phyloP scores from a whole-genome alignment of 495 filamentous ascomycete species.

The Penicillium dipodomyicola region DNA sequence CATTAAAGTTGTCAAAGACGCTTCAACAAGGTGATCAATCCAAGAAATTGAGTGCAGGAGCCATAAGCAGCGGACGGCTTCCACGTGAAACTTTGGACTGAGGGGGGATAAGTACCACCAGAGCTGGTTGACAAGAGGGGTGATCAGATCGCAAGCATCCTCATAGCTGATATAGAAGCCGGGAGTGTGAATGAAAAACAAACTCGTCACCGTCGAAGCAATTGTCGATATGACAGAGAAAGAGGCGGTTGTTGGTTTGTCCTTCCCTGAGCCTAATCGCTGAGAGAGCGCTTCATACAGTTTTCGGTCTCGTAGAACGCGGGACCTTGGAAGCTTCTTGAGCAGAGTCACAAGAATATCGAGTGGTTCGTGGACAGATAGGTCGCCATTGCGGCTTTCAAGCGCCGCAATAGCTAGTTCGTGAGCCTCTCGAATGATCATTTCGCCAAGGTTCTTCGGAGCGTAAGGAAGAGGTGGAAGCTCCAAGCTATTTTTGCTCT shows the following conservation, averaged over 20 bases:
- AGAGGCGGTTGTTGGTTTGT: slow-evolving; percentile 31
- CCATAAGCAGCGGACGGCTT: slow-evolving; percentile 84
- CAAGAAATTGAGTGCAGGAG: slow-evolving; percentile 68
- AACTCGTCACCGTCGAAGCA: slow-evolving; percentile 57
- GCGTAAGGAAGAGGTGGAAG: slow-evolving; percentile 55
- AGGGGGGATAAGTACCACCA: slow-evolving; percentile 79
- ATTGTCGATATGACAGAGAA: slow-evolving; percentile 56
- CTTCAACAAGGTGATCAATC: slow-evolving; percentile 66
- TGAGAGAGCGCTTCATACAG: slow-evolving; percentile 57
- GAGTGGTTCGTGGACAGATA: slow-evolving; percentile 40
- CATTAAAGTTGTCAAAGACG: slow-evolving; percentile 74
- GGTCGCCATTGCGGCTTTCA: slow-evolving; percentile 20
- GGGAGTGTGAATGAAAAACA: slow-evolving; percentile 53
- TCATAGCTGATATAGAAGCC: slow-evolving; percentile 51
- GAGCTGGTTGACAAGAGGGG: slow-evolving; percentile 63
- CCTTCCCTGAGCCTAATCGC: slow-evolving; percentile 21
- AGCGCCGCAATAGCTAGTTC: slow-evolving; percentile 48
- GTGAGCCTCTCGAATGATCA: slow-evolving; percentile 61
- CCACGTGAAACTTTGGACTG: slow-evolving; percentile 88
- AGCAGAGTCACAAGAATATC: slow-evolving; percentile 56
- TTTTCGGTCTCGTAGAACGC: slow-evolving; percentile 49
- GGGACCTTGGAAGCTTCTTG: slow-evolving; percentile 54
- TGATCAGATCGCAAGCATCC: slow-evolving; percentile 63
- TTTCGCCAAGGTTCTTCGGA: slow-evolving; percentile 53
- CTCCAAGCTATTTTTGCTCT: slow-evolving; percentile 44